Percentiles rank a stretch among this genome's conserved stretches.
Evolutionary conservation across 305 asterid genomes (phyloP).

Genomic region (Solanum aculeatissimum): DNA sequence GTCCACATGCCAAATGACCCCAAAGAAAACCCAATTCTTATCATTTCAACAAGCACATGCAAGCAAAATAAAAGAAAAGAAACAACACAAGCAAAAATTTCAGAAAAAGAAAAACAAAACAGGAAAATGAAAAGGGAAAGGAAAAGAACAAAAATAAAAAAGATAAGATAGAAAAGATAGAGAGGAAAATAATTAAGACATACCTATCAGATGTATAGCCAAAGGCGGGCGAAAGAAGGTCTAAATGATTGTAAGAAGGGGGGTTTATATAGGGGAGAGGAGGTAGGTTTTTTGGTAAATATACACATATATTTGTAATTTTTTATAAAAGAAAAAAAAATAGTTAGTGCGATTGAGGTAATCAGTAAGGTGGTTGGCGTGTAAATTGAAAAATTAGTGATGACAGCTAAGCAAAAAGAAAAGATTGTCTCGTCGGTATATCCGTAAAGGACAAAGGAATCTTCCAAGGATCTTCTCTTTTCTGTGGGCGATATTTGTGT

Average conservation of each 20-base stretch:
- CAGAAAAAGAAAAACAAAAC: background rate
- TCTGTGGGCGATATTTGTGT: background rate
- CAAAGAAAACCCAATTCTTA: background rate
- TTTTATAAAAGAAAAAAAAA: background rate
- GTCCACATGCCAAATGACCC: background rate
- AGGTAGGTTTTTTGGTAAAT: background rate
- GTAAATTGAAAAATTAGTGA: background rate
- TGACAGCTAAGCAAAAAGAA: slow-evolving; percentile 5
- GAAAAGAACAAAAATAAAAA: background rate
- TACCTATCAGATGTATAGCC: background rate
- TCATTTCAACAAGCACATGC: background rate
- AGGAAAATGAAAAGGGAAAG: background rate
- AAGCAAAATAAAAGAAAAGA: background rate
- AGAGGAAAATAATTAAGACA: background rate
- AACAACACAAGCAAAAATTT: background rate
- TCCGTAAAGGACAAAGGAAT: background rate
- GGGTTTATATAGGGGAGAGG: slow-evolving; percentile 25
- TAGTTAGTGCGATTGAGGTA: background rate
- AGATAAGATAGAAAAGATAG: background rate
- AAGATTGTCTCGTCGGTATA: background rate
- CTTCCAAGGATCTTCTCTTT: background rate
- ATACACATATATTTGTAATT: background rate
- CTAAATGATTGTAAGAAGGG: accelerated
- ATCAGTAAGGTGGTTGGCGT: background rate
- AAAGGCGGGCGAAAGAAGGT: slow-evolving; percentile 10